Conservation (phyloP, 768 basidiomycete species). For the Mycena pura region DNA sequence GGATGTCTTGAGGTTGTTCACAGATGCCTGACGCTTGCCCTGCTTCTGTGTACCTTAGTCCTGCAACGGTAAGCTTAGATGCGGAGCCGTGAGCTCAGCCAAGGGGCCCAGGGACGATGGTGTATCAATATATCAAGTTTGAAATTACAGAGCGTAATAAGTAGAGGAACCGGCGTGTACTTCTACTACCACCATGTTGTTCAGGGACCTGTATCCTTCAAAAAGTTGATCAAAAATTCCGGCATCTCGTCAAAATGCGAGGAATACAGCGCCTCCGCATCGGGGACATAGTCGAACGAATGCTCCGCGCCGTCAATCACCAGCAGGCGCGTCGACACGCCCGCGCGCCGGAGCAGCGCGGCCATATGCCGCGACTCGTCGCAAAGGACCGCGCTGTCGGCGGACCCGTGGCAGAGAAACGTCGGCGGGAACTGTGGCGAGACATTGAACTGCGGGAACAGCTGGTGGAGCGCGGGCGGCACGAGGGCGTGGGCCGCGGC, state of each 20-base stretch:
- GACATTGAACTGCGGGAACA: slow-evolving; percentile 59
- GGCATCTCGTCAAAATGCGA: slow-evolving; percentile 43
- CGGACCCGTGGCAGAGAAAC: slow-evolving; percentile 56
- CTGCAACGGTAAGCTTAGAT: no score
- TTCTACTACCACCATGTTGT: no score
- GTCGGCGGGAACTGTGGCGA: slow-evolving; percentile 53
- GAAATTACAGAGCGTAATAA: no score
- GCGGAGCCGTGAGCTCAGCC: no score
- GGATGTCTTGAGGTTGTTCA: no score
- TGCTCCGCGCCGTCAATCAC: slow-evolving; percentile 56
- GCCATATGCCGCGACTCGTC: slow-evolving; percentile 49
- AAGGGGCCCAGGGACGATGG: no score
- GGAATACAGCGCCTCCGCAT: slow-evolving; percentile 49
- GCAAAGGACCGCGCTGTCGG: slow-evolving; percentile 52
- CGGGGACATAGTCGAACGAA: slow-evolving; percentile 59
- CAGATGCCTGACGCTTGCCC: neutral
- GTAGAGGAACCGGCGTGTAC: no score
- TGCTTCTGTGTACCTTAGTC: no score
- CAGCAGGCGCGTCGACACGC: slow-evolving; percentile 43
- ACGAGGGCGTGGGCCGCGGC: slow-evolving; percentile 32
- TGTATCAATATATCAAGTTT: no score
- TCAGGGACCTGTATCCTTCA: neutral
- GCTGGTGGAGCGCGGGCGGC: slow-evolving; percentile 38
- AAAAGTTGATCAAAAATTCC: slow-evolving; percentile 42
- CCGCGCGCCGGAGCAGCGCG: slow-evolving; percentile 40